Evolutionary conservation across 2,329 filamentous ascomycete genomes (phyloP).

Genomic region (Trematosphaeria pertusa): DNA sequence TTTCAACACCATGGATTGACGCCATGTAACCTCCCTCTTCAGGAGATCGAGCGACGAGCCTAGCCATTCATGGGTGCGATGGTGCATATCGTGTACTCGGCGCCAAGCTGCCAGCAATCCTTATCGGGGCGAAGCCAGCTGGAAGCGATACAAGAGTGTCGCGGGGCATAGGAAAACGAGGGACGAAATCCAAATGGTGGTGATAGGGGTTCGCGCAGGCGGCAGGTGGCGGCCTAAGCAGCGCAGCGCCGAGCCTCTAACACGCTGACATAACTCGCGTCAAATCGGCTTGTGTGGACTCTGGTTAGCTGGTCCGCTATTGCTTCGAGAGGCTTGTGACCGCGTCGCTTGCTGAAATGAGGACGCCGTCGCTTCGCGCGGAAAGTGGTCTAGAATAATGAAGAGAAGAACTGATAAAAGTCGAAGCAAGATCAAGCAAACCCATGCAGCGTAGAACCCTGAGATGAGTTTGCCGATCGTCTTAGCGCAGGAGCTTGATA

Average conservation of each 20-base stretch:
- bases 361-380: background rate
- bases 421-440: conserved; percentile 26
- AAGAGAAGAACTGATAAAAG: conserved; percentile 17
- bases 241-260: background rate
- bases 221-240: background rate
- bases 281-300: background rate
- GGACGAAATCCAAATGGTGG: background rate
- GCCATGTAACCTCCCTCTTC: background rate
- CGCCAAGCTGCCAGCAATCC: background rate
- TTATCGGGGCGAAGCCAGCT: conserved; percentile 1
- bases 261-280: conserved; percentile 2
- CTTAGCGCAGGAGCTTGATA: conserved; percentile 30
- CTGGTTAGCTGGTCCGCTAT: background rate
- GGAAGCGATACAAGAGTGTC: background rate
- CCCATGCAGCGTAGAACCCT: conserved; percentile 30
- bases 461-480: conserved; percentile 15
- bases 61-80: background rate
- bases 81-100: background rate
- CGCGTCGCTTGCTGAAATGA: background rate
- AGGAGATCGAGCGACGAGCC: background rate
- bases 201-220: conserved; percentile 3
- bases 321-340: background rate
- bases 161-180: background rate
- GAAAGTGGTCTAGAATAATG: no score
- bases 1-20: background rate